Conservation (phyloP, 768 basidiomycete genomes). For the Leucocoprinus birnbaumii region DNA sequence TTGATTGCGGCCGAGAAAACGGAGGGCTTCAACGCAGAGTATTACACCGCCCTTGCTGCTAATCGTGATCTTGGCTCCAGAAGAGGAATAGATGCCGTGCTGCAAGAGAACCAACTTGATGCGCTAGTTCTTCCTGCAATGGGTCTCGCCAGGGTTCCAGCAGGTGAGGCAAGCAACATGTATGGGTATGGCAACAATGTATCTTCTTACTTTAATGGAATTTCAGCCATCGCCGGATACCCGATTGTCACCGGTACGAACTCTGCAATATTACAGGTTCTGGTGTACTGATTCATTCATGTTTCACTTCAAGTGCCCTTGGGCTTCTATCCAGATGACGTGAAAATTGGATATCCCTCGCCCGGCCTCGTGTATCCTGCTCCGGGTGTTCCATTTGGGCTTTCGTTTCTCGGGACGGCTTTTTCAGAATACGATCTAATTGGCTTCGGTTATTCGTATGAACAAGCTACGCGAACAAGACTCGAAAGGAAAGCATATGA, state of each 20-base stretch:
- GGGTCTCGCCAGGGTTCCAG: constrained; percentile 34
- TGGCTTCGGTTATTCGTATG: constrained; percentile 60
- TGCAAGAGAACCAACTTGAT: constrained; percentile 44
- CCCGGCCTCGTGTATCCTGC: constrained; percentile 42
- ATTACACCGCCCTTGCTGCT: constrained; percentile 38
- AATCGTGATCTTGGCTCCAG: constrained; percentile 46
- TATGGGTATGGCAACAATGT: constrained; percentile 12
- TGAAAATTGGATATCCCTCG: constrained; percentile 33
- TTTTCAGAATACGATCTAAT: constrained; percentile 59
- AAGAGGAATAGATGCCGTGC: constrained; percentile 50
- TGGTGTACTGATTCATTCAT: neutral
- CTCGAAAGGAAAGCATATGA: constrained; percentile 44
- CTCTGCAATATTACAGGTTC: neutral
- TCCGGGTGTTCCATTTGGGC: constrained; percentile 58
- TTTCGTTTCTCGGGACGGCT: constrained; percentile 60
- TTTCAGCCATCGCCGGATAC: constrained; percentile 57
- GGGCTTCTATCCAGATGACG: constrained; percentile 52
- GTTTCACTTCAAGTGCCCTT: constrained; percentile 43
- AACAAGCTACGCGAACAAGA: constrained; percentile 57
- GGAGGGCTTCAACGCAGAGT: constrained; percentile 39
- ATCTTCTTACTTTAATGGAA: constrained; percentile 7
- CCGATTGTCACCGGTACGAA: constrained; percentile 61
- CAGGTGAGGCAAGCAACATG: constrained; percentile 23
- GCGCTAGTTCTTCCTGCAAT: constrained; percentile 48
- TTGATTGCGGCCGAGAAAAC: constrained; percentile 37